These are phyloP conservation scores for Sherardia arvensis DNA, from an alignment of 257 asterid genomes.

Conservation along the genomic window DNA sequence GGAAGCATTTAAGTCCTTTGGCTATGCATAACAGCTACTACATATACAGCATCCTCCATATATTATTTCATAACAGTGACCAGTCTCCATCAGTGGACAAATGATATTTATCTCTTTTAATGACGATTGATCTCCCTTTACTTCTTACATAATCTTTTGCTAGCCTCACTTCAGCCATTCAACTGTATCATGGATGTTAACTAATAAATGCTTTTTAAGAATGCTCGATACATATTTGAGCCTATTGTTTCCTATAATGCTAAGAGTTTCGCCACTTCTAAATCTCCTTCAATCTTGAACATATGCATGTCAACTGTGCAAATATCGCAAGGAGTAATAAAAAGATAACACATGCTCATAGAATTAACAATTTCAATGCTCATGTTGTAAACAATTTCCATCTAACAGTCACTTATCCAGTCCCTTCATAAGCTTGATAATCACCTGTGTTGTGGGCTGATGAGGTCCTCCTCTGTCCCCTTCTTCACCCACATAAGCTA, in stretches of 20 bases:
- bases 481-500: constrained; percentile 87
- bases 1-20: neutral
- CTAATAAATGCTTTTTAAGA: neutral
- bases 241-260: too few species aligned
- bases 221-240: neutral
- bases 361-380: too few species aligned
- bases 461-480: constrained; percentile 64
- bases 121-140: neutral
- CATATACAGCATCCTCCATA: neutral
- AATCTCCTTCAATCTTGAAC: too few species aligned
- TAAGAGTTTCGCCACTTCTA: neutral
- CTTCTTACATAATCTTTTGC: neutral
- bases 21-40: neutral
- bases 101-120: neutral
- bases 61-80: neutral
- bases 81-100: neutral
- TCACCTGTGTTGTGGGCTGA: constrained; percentile 81
- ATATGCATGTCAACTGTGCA: neutral
- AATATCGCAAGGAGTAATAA: constrained; percentile 1
- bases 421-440: too few species aligned
- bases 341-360: neutral
- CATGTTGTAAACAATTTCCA: too few species aligned
- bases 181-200: neutral
- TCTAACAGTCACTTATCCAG: too few species aligned
- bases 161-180: neutral